These are phyloP conservation scores for Hericium rajendrae DNA, from an alignment of 768 basidiomycete species.

Conservation along the genomic window DNA sequence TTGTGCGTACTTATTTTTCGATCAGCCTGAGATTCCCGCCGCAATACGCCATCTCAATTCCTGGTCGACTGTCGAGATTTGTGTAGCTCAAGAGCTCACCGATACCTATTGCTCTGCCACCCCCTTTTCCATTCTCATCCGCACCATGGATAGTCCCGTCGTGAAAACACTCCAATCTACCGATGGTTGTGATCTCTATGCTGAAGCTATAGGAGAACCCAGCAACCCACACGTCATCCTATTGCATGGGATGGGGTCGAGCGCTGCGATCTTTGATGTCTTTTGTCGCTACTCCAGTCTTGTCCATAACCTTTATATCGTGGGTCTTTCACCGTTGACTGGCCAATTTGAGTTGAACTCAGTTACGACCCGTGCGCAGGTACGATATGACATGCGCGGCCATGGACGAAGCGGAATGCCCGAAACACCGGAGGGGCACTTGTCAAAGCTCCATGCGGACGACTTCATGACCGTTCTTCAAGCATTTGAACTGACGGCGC, in stretches of 20 bases:
- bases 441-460: background rate
- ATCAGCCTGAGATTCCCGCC: too few species aligned
- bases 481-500: background rate
- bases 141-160: background rate
- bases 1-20: too few species aligned
- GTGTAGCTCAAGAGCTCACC: too few species aligned
- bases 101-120: too few species aligned
- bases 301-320: background rate
- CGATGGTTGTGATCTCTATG: slow-evolving; percentile 7
- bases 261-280: background rate
- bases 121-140: too few species aligned
- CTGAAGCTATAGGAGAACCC: slow-evolving; percentile 7
- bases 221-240: slow-evolving; percentile 5
- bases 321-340: background rate
- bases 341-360: background rate
- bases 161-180: background rate
- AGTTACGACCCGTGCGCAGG: background rate
- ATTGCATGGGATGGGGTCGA: slow-evolving; percentile 3
- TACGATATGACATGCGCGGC: background rate
- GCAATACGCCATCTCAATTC: too few species aligned
- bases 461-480: background rate
- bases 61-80: too few species aligned
- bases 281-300: background rate
- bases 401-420: background rate
- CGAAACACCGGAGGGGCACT: background rate